Conservation (phyloP, 2,329 filamentous ascomycete genomes). For the Trichophyton rubrum region DNA sequence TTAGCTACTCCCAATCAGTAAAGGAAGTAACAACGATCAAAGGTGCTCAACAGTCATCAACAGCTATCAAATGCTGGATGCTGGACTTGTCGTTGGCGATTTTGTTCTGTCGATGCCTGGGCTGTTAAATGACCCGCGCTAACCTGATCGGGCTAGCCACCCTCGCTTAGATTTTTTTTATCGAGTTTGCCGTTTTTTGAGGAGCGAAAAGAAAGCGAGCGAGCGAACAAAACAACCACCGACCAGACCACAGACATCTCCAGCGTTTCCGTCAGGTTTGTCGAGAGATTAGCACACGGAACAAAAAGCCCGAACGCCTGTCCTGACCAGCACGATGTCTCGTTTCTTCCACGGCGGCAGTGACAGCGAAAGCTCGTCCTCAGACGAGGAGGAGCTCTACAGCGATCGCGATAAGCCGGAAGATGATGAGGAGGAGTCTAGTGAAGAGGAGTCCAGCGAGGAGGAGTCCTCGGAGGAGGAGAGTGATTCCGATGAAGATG, state of each 20-base stretch:
- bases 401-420: conserved; percentile 55
- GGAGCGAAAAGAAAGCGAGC: background rate
- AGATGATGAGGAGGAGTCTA: conserved; percentile 42
- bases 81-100: background rate
- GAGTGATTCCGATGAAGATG: conserved; percentile 39
- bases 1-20: no score
- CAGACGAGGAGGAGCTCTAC: conserved; percentile 92
- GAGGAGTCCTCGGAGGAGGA: conserved; percentile 48
- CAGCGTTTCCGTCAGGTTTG: background rate
- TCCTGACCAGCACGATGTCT: conserved; percentile 51
- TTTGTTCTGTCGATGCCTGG: background rate
- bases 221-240: background rate
- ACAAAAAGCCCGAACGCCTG: no score
- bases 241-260: background rate
- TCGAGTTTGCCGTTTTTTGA: background rate
- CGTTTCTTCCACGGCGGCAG: conserved; percentile 97
- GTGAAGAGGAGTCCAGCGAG: conserved; percentile 41
- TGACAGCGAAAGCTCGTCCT: conserved; percentile 86
- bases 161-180: conserved; percentile 35
- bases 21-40: no score
- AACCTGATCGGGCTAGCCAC: conserved; percentile 10
- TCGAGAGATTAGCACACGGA: background rate
- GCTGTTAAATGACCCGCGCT: background rate
- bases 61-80: background rate
- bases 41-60: no score